Conservation (phyloP, 2,329 filamentous ascomycete genomes). For the Aureobasidium subglaciale region DNA sequence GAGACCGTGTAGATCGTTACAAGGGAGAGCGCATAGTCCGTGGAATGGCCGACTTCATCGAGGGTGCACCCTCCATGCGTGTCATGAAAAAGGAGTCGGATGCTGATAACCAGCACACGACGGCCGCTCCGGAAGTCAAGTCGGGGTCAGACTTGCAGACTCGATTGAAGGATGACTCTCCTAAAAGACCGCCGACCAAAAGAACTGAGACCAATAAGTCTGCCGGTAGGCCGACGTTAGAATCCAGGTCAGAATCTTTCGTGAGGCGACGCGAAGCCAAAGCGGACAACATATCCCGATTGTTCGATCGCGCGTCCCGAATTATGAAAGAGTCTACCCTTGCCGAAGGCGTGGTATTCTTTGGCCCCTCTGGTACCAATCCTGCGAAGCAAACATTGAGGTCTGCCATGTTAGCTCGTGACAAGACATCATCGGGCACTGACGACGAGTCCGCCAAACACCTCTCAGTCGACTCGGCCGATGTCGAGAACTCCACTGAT, state of each 20-base stretch:
- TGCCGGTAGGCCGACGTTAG: background rate
- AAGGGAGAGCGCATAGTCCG: constrained; percentile 22
- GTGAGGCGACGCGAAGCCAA: constrained; percentile 14
- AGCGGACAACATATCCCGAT: constrained; percentile 20
- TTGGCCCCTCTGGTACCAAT: constrained; percentile 22
- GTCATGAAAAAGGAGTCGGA: constrained; percentile 1
- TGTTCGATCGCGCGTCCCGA: constrained; percentile 21
- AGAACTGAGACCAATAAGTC: background rate
- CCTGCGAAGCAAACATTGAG: constrained; percentile 16
- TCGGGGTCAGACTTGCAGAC: background rate
- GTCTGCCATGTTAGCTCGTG: background rate
- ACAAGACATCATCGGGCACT: background rate
- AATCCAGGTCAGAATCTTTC: background rate
- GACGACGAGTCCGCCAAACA: constrained; percentile 11
- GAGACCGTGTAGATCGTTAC: constrained; percentile 28
- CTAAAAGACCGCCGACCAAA: background rate
- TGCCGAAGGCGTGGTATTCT: constrained; percentile 24
- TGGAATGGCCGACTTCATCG: constrained; percentile 22
- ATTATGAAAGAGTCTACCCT: constrained; percentile 26
- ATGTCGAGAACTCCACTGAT: constrained; percentile 12
- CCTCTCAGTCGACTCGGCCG: background rate
- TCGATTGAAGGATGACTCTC: background rate
- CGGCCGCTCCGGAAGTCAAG: no score
- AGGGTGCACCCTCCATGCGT: constrained; percentile 15
- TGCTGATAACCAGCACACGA: background rate